Conservation (phyloP, 208 protist genomes). For the Crithidia fasciculata region DNA sequence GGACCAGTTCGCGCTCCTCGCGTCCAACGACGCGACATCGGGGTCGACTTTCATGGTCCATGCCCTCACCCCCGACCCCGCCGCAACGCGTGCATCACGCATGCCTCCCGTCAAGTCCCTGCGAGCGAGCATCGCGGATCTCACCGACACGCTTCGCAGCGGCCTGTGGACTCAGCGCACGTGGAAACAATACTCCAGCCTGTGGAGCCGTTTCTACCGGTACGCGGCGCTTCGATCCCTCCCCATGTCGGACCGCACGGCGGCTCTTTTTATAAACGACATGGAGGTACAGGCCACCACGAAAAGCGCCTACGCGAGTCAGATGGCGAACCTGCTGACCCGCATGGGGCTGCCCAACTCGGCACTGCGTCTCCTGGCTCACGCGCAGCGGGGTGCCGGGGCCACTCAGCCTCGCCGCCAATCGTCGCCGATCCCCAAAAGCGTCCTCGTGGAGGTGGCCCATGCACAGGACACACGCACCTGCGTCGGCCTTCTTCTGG, state of each 20-base stretch:
- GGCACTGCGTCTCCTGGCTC: not conserved
- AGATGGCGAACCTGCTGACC: not conserved
- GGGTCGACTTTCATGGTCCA: not conserved
- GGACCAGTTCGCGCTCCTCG: not conserved
- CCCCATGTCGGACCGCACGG: slow-evolving; percentile 3
- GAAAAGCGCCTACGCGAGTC: slow-evolving; percentile 1
- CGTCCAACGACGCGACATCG: not conserved
- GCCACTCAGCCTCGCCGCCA: not conserved
- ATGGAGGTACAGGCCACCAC: not conserved
- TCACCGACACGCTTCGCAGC: not conserved
- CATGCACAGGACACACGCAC: not conserved
- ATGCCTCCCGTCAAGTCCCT: not conserved
- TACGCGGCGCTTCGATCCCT: not conserved
- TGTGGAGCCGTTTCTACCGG: slow-evolving; percentile 1
- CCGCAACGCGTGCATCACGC: not conserved
- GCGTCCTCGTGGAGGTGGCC: not conserved
- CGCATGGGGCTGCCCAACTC: not conserved
- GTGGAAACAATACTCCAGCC: not conserved
- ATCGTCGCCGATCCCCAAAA: not conserved
- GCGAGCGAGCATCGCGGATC: not conserved
- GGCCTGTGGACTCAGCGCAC: not conserved
- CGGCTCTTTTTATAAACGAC: not conserved
- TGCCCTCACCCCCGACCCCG: not conserved
- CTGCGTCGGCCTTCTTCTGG: not conserved
- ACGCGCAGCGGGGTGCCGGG: slow-evolving; percentile 1